These are phyloP conservation scores for Heracleum sosnowskyi DNA, from an alignment of 129 eudicot species.

Conservation along the genomic window DNA sequence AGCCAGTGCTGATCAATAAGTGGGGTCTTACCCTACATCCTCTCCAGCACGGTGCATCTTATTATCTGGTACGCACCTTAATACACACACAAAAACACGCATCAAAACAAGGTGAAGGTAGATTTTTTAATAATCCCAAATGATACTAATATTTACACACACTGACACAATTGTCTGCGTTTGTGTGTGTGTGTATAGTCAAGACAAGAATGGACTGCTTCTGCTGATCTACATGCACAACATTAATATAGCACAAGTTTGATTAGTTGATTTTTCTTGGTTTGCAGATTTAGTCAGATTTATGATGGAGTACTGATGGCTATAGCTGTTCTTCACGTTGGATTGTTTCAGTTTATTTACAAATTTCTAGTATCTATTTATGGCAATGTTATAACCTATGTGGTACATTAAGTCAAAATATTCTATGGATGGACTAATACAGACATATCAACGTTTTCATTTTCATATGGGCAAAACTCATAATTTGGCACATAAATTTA, in stretches of 20 bases:
- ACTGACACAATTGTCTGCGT: neutral
- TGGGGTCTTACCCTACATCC: conserved; percentile 81
- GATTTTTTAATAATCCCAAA: neutral
- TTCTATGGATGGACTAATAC: neutral
- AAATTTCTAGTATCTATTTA: conserved; percentile 9
- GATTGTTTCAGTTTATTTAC: conserved; percentile 9
- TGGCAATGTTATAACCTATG: neutral
- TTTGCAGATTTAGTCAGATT: conserved; percentile 48
- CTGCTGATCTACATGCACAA: neutral
- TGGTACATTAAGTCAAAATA: neutral
- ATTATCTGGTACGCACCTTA: conserved; percentile 38
- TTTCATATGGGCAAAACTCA: no score
- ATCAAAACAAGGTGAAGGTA: no score
- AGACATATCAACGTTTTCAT: no score
- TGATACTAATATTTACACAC: no score
- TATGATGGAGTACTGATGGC: conserved; percentile 10
- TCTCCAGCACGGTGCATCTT: conserved; percentile 67
- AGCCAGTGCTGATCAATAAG: conserved; percentile 59
- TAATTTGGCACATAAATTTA: no score
- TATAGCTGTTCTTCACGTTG: conserved; percentile 6
- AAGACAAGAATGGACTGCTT: neutral
- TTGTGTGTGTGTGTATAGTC: neutral
- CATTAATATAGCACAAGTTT: neutral
- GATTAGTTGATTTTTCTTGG: neutral
- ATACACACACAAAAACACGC: no score